These are phyloP conservation scores for Yamadazyma jaroonii DNA, from an alignment of 1,139 yeast genomes.

Conservation along the genomic window DNA sequence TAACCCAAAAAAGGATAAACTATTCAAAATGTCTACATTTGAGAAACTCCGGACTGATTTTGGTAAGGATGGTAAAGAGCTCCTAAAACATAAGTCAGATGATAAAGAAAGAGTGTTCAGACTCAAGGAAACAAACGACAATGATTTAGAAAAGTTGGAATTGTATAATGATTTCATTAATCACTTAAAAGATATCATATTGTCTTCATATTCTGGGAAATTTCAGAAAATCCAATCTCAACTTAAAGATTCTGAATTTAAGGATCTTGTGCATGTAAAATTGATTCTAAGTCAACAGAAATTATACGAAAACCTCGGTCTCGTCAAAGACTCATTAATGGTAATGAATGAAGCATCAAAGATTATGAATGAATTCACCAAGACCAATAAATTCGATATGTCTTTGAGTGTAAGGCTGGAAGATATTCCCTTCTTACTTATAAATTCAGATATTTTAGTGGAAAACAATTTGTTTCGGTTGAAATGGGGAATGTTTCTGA, in stretches of 20 bases:
- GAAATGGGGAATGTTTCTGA: slow-evolving; percentile 25
- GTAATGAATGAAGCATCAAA: slow-evolving; percentile 42
- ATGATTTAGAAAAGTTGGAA: slow-evolving; percentile 40
- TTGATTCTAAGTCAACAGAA: slow-evolving; percentile 25
- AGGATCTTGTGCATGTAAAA: slow-evolving; percentile 10
- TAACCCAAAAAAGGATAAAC: slow-evolving; percentile 47
- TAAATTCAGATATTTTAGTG: slow-evolving; percentile 9
- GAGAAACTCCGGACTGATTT: slow-evolving; percentile 71
- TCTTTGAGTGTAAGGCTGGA: slow-evolving; percentile 11
- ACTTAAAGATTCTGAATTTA: slow-evolving; percentile 7
- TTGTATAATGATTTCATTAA: slow-evolving; percentile 47
- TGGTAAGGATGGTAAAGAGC: slow-evolving; percentile 43
- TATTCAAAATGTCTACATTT: slow-evolving; percentile 53
- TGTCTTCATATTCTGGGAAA: slow-evolving; percentile 55
- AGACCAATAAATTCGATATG: slow-evolving; percentile 14
- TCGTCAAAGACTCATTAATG: slow-evolving; percentile 56
- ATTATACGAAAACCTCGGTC: slow-evolving; percentile 44
- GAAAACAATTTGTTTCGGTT: slow-evolving; percentile 26
- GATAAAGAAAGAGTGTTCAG: slow-evolving; percentile 15
- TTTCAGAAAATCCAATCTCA: slow-evolving; percentile 27
- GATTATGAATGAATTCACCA: slow-evolving; percentile 25
- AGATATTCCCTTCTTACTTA: slow-evolving; percentile 2
- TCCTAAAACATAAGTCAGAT: slow-evolving; percentile 7
- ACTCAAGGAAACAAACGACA: slow-evolving; percentile 29
- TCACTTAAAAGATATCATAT: slow-evolving; percentile 50